Evolutionary conservation across 2,329 filamentous ascomycete genomes (phyloP).

Genomic region (Immersiporthe knoxdaviesiana): DNA sequence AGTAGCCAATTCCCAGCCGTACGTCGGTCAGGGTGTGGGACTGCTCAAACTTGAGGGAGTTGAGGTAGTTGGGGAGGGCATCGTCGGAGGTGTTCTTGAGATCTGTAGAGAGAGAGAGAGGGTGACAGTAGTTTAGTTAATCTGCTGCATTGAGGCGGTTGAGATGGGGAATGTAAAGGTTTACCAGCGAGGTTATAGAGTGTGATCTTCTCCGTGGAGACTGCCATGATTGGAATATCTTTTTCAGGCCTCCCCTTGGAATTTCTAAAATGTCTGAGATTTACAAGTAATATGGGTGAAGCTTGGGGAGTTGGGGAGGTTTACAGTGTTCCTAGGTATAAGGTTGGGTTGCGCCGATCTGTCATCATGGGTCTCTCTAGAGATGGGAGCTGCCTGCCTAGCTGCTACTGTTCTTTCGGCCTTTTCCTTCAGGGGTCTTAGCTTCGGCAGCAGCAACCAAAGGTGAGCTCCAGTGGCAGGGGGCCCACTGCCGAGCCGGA

Average conservation of each 20-base stretch:
- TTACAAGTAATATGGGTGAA: background rate
- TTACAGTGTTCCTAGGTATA: background rate
- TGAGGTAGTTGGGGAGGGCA: conserved; percentile 90
- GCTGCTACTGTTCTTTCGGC: no score
- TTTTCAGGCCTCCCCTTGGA: background rate
- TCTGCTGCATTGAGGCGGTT: conserved; percentile 12
- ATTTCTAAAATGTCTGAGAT: background rate
- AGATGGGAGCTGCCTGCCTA: conserved; percentile 7
- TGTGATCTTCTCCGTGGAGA: conserved; percentile 60
- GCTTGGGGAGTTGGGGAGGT: background rate
- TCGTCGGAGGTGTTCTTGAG: conserved; percentile 97
- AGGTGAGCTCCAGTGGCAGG: conserved; percentile 9
- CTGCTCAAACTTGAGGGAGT: conserved; percentile 82
- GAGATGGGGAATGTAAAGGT: background rate
- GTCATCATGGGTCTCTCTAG: conserved; percentile 8
- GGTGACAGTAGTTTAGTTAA: conserved; percentile 25
- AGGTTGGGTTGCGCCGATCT: conserved; percentile 15
- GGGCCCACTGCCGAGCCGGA: conserved; percentile 5
- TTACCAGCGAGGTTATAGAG: conserved; percentile 70
- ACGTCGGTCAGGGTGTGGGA: conserved; percentile 81
- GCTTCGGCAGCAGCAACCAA: background rate
- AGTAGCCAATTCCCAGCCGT: conserved; percentile 81
- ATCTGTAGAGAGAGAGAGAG: conserved; percentile 56
- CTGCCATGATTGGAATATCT: conserved; percentile 40
- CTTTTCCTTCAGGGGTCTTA: conserved; percentile 11